Evolutionary conservation across 352 stramenopile species (phyloP).

Genomic region (Phytopythium kandeliae): DNA sequence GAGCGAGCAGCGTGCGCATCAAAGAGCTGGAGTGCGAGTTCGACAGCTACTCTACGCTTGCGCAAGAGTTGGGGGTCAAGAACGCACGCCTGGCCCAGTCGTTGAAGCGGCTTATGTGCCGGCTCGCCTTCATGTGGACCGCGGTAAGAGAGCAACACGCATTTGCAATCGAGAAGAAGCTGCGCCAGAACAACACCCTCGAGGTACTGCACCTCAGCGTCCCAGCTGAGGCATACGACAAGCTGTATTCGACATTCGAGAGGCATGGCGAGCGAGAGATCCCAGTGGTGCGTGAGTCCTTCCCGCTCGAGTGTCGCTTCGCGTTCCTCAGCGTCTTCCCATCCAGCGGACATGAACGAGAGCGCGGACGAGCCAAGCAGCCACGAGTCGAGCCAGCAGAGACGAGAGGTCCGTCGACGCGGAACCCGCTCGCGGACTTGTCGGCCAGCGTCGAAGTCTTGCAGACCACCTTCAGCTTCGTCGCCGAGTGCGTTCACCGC

Average conservation of each 20-base stretch:
- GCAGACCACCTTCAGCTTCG: neutral
- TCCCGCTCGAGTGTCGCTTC: neutral
- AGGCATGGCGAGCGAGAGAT: neutral
- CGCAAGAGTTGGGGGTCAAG: neutral
- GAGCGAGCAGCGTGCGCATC: neutral
- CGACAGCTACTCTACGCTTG: neutral
- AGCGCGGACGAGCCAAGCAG: neutral
- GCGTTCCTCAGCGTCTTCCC: neutral
- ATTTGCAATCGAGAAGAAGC: neutral
- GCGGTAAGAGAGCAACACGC: too few species aligned
- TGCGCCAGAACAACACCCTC: neutral
- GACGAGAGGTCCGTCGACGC: neutral
- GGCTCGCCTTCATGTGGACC: neutral
- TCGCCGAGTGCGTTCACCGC: too few species aligned
- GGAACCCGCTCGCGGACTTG: neutral
- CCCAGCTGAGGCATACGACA: too few species aligned
- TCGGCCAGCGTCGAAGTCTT: neutral
- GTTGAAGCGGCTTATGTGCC: too few species aligned
- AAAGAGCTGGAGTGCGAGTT: neutral
- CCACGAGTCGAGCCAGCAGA: neutral
- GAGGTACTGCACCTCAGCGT: neutral
- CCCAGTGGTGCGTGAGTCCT: neutral
- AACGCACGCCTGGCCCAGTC: too few species aligned
- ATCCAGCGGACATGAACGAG: neutral
- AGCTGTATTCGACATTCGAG: too few species aligned